phyloP scores from a whole-genome alignment of 768 basidiomycete species.

The Boletus rubescentipes region DNA sequence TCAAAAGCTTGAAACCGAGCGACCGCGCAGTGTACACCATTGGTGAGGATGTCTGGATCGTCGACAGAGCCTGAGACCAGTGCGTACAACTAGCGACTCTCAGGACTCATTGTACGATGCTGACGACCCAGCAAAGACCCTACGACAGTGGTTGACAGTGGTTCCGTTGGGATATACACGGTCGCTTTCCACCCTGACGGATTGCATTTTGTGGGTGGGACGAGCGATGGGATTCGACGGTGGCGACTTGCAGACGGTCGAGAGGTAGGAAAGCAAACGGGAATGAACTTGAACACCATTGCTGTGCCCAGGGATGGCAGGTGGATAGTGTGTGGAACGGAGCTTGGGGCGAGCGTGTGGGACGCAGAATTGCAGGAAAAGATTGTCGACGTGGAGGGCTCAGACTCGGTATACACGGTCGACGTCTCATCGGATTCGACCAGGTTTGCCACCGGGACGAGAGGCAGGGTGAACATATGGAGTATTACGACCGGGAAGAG shows the following conservation, averaged over 20 bases:
- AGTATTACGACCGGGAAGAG: background rate
- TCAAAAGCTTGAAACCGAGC: too few species aligned
- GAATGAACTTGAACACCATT: background rate
- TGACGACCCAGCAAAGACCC: background rate
- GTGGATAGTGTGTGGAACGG: background rate
- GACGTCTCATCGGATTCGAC: background rate
- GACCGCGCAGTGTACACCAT: too few species aligned
- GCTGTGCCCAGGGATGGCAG: background rate
- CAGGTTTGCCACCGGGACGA: background rate
- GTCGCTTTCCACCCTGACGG: slow-evolving; percentile 3
- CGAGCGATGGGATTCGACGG: background rate
- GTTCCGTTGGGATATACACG: background rate
- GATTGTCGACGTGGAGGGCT: background rate
- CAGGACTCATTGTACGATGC: background rate
- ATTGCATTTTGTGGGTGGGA: background rate
- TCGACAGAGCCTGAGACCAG: background rate
- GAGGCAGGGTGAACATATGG: background rate
- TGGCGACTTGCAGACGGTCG: background rate
- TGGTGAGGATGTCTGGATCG: background rate
- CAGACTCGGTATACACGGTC: background rate
- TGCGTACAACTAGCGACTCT: background rate
- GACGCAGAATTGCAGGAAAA: background rate
- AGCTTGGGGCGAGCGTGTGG: background rate
- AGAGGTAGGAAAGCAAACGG: background rate
- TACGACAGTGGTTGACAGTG: background rate